A percentile compares a stretch with the other conserved stretches of the same genome.
Conservation (phyloP, 225 moss, liverwort and hornwort species). For the Neckera pumila region DNA sequence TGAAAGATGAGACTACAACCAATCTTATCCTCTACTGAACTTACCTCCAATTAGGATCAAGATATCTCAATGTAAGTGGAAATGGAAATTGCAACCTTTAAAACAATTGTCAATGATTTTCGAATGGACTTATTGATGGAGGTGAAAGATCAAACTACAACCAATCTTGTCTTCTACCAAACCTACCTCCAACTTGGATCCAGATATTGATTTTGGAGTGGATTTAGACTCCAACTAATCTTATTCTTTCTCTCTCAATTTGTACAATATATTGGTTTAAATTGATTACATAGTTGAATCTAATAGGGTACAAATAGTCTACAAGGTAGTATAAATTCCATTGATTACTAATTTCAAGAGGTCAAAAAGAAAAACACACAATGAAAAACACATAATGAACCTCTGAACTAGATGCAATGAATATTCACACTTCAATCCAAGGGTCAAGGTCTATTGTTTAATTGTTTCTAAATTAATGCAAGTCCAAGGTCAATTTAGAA, state of each 20-base stretch:
- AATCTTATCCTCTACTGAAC: neutral
- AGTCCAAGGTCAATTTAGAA: neutral
- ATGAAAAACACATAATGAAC: neutral
- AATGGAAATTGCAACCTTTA: neutral
- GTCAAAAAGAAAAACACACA: neutral
- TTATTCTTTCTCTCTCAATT: neutral
- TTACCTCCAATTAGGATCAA: neutral
- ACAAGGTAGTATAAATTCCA: neutral
- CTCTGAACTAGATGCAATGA: neutral
- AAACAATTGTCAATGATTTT: fast-evolving
- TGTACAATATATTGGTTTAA: neutral
- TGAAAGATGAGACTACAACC: neutral
- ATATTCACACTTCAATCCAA: too few relatives aligned
- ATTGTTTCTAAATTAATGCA: neutral
- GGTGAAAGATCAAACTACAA: neutral
- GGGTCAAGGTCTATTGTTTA: neutral
- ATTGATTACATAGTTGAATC: neutral
- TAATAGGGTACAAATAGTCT: neutral
- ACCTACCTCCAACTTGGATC: too few relatives aligned
- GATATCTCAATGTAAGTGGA: too few relatives aligned
- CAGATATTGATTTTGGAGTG: too few relatives aligned
- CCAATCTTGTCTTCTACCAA: too few relatives aligned
- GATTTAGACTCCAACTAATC: too few relatives aligned
- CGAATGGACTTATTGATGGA: neutral
- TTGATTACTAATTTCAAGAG: neutral